phyloP scores from a whole-genome alignment of 1,284 basidiomycete genomes.

The Neolentinus lepideus region DNA sequence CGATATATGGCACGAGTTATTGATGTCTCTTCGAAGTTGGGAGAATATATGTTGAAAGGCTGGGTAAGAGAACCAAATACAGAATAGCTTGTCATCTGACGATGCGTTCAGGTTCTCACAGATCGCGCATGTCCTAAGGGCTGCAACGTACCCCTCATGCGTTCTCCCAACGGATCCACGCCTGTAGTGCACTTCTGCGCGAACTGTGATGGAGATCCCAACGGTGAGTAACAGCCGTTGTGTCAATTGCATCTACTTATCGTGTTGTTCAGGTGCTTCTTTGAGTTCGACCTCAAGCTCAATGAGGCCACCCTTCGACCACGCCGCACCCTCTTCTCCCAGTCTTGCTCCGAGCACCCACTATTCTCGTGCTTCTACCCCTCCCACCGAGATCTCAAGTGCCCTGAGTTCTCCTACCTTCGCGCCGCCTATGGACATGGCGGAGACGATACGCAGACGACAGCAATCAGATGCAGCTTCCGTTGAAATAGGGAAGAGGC shows the following conservation, averaged over 20 bases:
- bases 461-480: constrained; percentile 78
- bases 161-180: constrained; percentile 48
- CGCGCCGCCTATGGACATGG: constrained; percentile 51
- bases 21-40: constrained; percentile 53
- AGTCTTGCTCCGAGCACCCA: constrained; percentile 41
- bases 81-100: background rate
- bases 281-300: background rate
- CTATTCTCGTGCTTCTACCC: constrained; percentile 58
- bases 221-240: constrained; percentile 19
- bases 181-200: constrained; percentile 50
- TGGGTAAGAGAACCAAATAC: constrained; percentile 43
- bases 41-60: constrained; percentile 69
- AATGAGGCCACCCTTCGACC: background rate
- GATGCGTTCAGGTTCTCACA: constrained; percentile 50
- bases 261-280: constrained; percentile 12
- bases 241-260: constrained; percentile 14
- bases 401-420: constrained; percentile 53
- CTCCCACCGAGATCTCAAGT: constrained; percentile 65
- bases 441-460: constrained; percentile 55
- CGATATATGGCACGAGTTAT: constrained; percentile 39
- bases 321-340: constrained; percentile 10
- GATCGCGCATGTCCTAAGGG: constrained; percentile 52
- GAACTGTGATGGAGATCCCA: constrained; percentile 41
- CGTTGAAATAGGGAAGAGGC: constrained; percentile 64
- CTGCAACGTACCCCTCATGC: constrained; percentile 57